Percentiles rank a stretch among this genome's conserved stretches.
Conservation (phyloP, 139 green algal species). For the Yamagishiella unicocca region DNA sequence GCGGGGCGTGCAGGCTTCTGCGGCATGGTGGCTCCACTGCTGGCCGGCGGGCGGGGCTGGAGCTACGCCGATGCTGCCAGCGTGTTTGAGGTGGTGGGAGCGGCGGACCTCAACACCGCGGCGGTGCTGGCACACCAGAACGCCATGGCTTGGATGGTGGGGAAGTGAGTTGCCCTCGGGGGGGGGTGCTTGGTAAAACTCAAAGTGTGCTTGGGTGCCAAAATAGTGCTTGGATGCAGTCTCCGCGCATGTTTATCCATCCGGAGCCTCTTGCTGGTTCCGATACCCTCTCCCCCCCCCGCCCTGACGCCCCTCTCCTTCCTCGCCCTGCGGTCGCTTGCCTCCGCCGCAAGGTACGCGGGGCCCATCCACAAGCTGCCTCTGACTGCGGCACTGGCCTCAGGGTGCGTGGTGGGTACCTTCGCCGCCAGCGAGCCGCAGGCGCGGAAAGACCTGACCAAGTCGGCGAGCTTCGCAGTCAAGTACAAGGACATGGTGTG, state of each 20-base stretch:
- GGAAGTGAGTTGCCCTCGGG: not conserved
- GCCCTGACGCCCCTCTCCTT: no score
- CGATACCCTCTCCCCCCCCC: no score
- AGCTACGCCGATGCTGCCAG: not conserved
- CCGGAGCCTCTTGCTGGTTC: no score
- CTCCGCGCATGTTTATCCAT: no score
- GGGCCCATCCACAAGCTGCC: not conserved
- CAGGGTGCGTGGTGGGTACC: not conserved
- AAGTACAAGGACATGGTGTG: constrained; percentile 27
- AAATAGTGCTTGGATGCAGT: no score
- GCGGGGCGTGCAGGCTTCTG: not conserved
- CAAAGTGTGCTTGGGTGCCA: no score
- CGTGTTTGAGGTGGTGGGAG: not conserved
- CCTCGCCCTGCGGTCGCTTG: no score
- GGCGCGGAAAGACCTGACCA: not conserved
- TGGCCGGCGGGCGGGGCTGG: not conserved
- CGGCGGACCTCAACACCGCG: not conserved
- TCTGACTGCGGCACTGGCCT: not conserved
- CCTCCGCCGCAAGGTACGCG: not conserved
- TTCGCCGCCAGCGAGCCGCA: not conserved
- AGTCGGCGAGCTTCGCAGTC: not conserved
- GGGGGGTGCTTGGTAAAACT: no score
- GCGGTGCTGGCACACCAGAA: not conserved
- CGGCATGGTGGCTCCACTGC: not conserved
- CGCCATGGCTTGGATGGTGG: not conserved